phyloP scores from a whole-genome alignment of 2,329 filamentous ascomycete species.

The Elsinoe australis region DNA sequence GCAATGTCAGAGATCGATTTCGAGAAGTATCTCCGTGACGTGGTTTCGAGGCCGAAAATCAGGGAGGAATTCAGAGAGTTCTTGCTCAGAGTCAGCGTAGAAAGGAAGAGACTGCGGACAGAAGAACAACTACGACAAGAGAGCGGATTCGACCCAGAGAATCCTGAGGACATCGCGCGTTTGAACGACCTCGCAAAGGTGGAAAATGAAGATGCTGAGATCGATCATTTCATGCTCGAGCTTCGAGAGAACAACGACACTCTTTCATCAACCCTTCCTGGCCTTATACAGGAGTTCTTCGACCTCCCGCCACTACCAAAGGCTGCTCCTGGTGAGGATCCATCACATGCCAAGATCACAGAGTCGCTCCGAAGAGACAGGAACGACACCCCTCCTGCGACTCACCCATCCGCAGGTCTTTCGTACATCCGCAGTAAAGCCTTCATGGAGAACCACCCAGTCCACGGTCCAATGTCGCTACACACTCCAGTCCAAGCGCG shows the following conservation, averaged over 20 bases:
- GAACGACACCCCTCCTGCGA: conserved; percentile 47
- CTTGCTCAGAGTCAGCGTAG: conserved; percentile 21
- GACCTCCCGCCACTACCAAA: conserved; percentile 45
- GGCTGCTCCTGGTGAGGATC: conserved; percentile 29
- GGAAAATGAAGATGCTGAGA: conserved; percentile 7
- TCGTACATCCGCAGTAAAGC: conserved; percentile 52
- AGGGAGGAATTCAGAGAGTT: conserved; percentile 31
- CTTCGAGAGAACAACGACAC: conserved; percentile 40
- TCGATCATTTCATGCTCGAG: conserved; percentile 27
- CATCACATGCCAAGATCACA: neutral
- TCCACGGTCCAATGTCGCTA: conserved; percentile 50
- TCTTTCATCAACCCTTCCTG: conserved; percentile 45
- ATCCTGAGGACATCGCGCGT: conserved; percentile 13
- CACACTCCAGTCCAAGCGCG: conserved; percentile 50
- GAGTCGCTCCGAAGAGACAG: neutral
- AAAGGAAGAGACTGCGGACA: conserved; percentile 20
- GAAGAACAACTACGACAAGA: conserved; percentile 17
- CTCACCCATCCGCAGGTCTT: conserved; percentile 58
- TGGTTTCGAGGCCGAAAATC: conserved; percentile 25
- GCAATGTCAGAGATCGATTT: conserved; percentile 51
- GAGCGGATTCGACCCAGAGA: conserved; percentile 13
- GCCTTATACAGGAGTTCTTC: conserved; percentile 48
- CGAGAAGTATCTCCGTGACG: conserved; percentile 42
- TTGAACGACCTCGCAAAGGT: conserved; percentile 13
- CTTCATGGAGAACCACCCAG: conserved; percentile 52